A percentile compares a stretch with the other conserved stretches of the same genome.
phyloP scores from a whole-genome alignment of 2,329 filamentous ascomycete species.

The Massarina eburnea region DNA sequence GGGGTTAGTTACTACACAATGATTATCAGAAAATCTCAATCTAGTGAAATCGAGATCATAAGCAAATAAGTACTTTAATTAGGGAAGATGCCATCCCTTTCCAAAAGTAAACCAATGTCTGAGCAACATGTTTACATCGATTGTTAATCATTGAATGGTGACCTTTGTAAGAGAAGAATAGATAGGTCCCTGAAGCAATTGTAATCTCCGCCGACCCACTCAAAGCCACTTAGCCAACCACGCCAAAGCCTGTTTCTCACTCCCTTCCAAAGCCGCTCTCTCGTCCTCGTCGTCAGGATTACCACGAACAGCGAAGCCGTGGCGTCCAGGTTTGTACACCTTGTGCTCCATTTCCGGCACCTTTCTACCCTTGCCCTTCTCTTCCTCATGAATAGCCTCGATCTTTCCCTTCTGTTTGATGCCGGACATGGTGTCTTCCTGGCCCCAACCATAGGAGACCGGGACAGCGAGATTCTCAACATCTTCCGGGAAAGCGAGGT shows the following conservation, averaged over 20 bases:
- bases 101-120: no score
- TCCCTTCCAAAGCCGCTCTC: constrained; percentile 20
- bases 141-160: no score
- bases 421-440: constrained; percentile 13
- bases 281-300: constrained; percentile 25
- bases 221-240: constrained; percentile 26
- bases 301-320: constrained; percentile 29
- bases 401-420: constrained; percentile 20
- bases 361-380: constrained; percentile 9
- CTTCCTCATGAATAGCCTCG: constrained; percentile 15
- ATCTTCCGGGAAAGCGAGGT: constrained; percentile 40
- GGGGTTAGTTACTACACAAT: no score
- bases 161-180: no score
- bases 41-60: no score
- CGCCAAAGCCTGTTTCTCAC: constrained; percentile 21
- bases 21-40: no score
- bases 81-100: no score
- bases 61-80: no score
- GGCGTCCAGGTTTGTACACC: constrained; percentile 20
- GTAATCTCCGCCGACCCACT: no score
- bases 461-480: constrained; percentile 19
- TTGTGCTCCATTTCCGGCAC: constrained; percentile 18
- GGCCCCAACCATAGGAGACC: constrained; percentile 21
- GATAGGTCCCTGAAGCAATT: no score
- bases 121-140: no score